Percentiles rank a stretch among this genome's conserved stretches.
phyloP scores from a whole-genome alignment of 352 stramenopile genomes.

The Pythium sukuiense region DNA sequence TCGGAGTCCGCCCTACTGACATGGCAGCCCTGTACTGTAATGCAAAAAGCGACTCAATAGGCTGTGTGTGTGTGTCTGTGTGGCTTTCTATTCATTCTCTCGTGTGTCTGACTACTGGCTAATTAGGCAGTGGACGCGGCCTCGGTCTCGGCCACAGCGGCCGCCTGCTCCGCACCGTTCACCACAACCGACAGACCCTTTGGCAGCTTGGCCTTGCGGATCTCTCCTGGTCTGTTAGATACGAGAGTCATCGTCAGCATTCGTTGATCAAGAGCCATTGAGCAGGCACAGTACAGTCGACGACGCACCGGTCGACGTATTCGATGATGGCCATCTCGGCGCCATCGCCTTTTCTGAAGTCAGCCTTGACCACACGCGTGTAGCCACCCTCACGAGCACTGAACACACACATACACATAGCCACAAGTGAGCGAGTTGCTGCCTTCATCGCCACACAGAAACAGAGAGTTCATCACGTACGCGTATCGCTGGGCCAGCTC shows the following conservation, averaged over 20 bases:
- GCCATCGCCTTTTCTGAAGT: slow-evolving; percentile 92
- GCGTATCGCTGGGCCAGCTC: slow-evolving; percentile 94
- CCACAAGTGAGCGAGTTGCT: too few species aligned
- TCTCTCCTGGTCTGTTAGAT: slow-evolving; percentile 68
- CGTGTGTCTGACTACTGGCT: neutral
- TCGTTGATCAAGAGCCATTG: too few species aligned
- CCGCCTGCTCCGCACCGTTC: slow-evolving; percentile 7
- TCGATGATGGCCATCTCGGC: slow-evolving; percentile 98
- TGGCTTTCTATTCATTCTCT: slow-evolving; percentile 7
- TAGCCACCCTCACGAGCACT: slow-evolving; percentile 90
- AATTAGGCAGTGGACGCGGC: neutral
- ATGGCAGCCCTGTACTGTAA: neutral
- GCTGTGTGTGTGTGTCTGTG: neutral
- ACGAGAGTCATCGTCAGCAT: neutral
- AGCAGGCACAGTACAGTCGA: too few species aligned
- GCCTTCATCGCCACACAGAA: too few species aligned
- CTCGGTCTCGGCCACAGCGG: neutral
- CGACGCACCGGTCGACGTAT: slow-evolving; percentile 93
- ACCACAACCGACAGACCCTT: slow-evolving; percentile 55
- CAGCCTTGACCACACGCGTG: slow-evolving; percentile 95
- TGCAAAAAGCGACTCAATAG: too few species aligned
- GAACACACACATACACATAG: slow-evolving; percentile 1
- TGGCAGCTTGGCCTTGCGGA: slow-evolving; percentile 73
- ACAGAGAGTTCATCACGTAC: slow-evolving; percentile 38
- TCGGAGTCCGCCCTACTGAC: slow-evolving; percentile 20